Conservation (phyloP, 805 yeast genomes). For the Ogataea angusta region DNA sequence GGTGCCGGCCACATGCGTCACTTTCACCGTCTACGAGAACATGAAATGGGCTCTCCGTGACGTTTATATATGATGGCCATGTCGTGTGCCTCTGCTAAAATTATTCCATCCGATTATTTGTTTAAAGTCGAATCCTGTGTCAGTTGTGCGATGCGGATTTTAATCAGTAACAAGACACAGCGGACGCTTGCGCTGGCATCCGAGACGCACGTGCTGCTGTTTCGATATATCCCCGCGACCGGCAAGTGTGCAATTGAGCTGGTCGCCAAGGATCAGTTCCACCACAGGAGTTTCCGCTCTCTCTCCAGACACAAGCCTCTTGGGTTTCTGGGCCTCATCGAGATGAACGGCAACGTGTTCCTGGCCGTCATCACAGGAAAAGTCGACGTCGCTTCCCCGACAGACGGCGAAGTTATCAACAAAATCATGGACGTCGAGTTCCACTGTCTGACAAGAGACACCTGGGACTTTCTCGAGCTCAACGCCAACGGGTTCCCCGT, state of each 20-base stretch:
- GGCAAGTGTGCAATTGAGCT: constrained; percentile 49
- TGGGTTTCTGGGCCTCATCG: constrained; percentile 81
- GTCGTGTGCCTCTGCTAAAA: constrained; percentile 12
- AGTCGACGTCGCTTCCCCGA: constrained; percentile 75
- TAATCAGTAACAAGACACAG: constrained; percentile 32
- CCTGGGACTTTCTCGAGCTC: constrained; percentile 77
- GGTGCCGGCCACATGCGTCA: constrained; percentile 89
- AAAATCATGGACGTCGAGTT: constrained; percentile 86
- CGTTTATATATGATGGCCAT: constrained; percentile 1
- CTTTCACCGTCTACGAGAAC: constrained; percentile 81
- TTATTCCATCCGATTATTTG: constrained; percentile 1
- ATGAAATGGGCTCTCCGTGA: constrained; percentile 33
- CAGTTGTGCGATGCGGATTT: constrained; percentile 33
- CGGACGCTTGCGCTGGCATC: constrained; percentile 44
- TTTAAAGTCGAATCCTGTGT: neutral
- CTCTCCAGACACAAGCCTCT: constrained; percentile 44
- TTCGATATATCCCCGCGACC: constrained; percentile 38
- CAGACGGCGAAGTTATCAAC: constrained; percentile 74
- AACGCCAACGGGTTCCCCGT: constrained; percentile 68
- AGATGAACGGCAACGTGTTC: constrained; percentile 63
- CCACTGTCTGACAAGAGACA: constrained; percentile 62
- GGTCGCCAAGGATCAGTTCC: constrained; percentile 37
- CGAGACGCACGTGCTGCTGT: constrained; percentile 42
- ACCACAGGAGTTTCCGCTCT: constrained; percentile 37
- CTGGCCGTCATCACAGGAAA: constrained; percentile 78